These are phyloP conservation scores for Phytophthora macrochlamydospora DNA, from an alignment of 352 stramenopile species.

Conservation along the genomic window DNA sequence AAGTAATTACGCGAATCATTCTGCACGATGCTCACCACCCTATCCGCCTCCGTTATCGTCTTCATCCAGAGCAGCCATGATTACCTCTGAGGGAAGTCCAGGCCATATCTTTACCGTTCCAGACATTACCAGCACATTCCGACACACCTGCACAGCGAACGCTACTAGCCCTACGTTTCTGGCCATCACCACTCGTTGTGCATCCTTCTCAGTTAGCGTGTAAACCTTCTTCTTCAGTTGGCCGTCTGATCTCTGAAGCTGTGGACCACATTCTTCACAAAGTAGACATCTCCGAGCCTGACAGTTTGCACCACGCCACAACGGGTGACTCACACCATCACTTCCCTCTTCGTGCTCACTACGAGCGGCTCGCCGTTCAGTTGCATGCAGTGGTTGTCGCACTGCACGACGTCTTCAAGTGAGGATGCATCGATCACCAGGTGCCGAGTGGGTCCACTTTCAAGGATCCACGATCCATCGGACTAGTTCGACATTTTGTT, in stretches of 20 bases:
- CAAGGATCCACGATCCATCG: not conserved
- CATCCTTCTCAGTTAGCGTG: not conserved
- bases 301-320: not conserved
- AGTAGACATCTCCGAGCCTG: not conserved
- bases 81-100: not conserved
- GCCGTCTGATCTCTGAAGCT: not conserved
- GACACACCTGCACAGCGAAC: not conserved
- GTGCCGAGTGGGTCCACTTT: not conserved
- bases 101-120: not conserved
- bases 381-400: not conserved
- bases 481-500: not conserved
- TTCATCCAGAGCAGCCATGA: not conserved
- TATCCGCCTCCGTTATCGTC: not conserved
- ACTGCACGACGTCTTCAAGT: not conserved
- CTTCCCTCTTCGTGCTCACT: not conserved
- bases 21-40: not conserved
- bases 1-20: not conserved
- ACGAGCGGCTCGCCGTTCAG: not conserved
- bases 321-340: not conserved
- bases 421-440: not conserved
- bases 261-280: not conserved
- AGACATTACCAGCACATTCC: not conserved
- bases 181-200: not conserved
- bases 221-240: not conserved
- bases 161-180: not conserved